These are phyloP conservation scores for Rhizoclosmatium sp. DNA, from an alignment of 192 early-diverging fungal genomes.

Conservation along the genomic window DNA sequence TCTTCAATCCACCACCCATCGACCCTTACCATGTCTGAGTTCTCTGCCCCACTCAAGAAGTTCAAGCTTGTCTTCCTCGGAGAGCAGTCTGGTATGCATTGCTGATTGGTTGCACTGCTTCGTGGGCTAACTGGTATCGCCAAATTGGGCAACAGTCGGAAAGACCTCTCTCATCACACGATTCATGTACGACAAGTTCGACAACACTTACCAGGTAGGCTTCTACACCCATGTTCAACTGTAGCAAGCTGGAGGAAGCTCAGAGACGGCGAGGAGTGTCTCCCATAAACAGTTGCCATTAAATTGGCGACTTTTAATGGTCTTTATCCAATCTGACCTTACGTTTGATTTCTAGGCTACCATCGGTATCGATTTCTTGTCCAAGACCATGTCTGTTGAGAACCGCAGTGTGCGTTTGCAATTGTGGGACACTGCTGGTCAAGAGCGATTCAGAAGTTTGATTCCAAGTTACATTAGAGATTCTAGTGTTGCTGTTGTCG, in stretches of 20 bases:
- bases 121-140: background rate
- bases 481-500: slow-evolving; percentile 96
- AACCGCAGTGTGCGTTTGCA: slow-evolving; percentile 96
- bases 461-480: slow-evolving; percentile 99
- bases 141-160: slow-evolving; percentile 63
- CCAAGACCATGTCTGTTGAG: slow-evolving; percentile 99
- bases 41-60: slow-evolving; percentile 64
- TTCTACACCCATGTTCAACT: background rate
- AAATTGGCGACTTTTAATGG: no score
- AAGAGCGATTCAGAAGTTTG: slow-evolving; percentile 96
- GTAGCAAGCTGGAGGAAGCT: background rate
- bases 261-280: no score
- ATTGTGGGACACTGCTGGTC: slow-evolving; percentile 98
- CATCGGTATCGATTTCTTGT: slow-evolving; percentile 99
- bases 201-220: slow-evolving; percentile 88
- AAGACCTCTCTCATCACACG: slow-evolving; percentile 99
- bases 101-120: background rate
- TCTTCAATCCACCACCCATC: no score
- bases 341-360: slow-evolving; percentile 72
- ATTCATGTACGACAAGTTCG: slow-evolving; percentile 99
- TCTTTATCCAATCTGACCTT: no score
- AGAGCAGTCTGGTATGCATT: slow-evolving; percentile 89
- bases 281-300: no score
- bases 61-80: slow-evolving; percentile 99
- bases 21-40: slow-evolving; percentile 18